Evolutionary conservation across 1,139 yeast genomes (phyloP).

Genomic region (Blastobotrys arbuscula): DNA sequence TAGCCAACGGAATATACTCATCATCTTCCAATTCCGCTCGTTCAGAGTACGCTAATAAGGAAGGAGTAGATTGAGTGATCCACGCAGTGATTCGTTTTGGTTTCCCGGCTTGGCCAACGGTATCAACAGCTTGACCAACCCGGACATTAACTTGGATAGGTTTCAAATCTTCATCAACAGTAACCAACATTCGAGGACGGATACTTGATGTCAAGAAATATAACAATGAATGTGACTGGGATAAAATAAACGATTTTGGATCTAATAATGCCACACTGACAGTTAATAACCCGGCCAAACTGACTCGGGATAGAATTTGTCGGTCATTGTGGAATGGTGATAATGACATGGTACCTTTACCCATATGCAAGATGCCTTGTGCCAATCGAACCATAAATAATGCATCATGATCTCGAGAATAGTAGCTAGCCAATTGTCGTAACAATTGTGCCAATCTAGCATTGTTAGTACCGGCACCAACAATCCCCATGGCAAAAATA

Average conservation of each 20-base stretch:
- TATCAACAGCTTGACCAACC: conserved; percentile 98
- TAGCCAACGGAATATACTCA: conserved; percentile 79
- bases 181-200: conserved; percentile 87
- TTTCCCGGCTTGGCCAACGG: conserved; percentile 98
- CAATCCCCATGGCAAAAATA: conserved; percentile 93
- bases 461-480: conserved; percentile 98
- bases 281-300: conserved; percentile 85
- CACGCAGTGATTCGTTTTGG: conserved; percentile 99
- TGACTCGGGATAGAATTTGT: conserved; percentile 78
- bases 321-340: conserved; percentile 90
- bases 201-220: conserved; percentile 85
- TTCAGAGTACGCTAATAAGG: conserved; percentile 85
- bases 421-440: conserved; percentile 91
- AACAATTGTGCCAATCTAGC: conserved; percentile 95
- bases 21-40: conserved; percentile 96
- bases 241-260: conserved; percentile 63
- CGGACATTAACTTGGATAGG: conserved; percentile 94
- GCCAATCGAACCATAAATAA: conserved; percentile 91
- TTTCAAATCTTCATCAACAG: conserved; percentile 82
- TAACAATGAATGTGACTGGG: conserved; percentile 70
- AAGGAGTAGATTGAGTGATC: conserved; percentile 99
- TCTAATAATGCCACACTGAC: conserved; percentile 79
- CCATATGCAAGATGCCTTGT: conserved; percentile 90
- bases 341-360: conserved; percentile 89
- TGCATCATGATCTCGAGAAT: conserved; percentile 84